A percentile compares a stretch with the other conserved stretches of the same genome.
phyloP scores from a whole-genome alignment of 2,329 filamentous ascomycete genomes.

The Trichophyton verrucosum region DNA sequence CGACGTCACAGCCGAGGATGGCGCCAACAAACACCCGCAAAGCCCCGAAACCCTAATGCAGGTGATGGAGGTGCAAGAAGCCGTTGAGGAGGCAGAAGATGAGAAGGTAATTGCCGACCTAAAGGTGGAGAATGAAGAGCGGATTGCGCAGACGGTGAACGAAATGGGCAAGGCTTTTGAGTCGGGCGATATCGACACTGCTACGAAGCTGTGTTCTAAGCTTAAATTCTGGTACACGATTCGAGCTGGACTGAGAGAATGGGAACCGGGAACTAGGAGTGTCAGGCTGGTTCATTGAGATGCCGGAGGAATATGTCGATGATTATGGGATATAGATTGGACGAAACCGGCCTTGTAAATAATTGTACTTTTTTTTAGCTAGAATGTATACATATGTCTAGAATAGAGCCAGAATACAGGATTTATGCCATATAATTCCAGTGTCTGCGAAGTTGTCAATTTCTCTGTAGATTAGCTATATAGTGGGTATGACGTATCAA shows the following conservation, averaged over 20 bases:
- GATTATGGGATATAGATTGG: neutral
- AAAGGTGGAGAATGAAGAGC: constrained; percentile 51
- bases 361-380: neutral
- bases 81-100: constrained; percentile 55
- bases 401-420: neutral
- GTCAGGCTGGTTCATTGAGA: constrained; percentile 43
- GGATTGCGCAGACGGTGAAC: constrained; percentile 53
- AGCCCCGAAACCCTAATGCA: constrained; percentile 68
- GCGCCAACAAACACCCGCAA: constrained; percentile 54
- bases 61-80: constrained; percentile 68
- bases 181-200: constrained; percentile 51
- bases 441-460: neutral
- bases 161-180: constrained; percentile 54
- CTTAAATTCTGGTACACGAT: constrained; percentile 89
- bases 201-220: constrained; percentile 59
- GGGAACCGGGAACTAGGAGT: constrained; percentile 62
- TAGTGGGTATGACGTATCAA: neutral
- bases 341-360: neutral
- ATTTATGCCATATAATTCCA: too few species aligned
- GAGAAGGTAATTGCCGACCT: constrained; percentile 54
- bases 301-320: neutral
- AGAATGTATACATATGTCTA: neutral
- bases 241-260: constrained; percentile 62
- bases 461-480: neutral
- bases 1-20: constrained; percentile 63